Evolutionary conservation across 192 early-diverging fungal genomes (phyloP), one percentile per base, ranked within the genome.

Genomic region (Linnemannia zychae): DNA sequence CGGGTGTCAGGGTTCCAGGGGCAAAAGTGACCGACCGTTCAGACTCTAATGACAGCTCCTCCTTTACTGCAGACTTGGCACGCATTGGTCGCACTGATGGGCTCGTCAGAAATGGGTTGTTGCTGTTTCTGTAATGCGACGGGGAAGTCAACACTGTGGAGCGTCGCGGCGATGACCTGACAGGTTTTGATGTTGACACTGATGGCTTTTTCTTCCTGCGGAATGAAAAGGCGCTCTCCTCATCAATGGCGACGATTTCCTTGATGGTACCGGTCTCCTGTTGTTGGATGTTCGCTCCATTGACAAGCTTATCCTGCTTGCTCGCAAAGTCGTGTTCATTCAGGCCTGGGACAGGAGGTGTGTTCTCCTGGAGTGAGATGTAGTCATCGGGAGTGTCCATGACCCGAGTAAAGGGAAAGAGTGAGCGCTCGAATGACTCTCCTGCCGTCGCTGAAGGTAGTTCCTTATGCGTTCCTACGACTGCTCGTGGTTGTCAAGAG

Each of bases 161-260:
- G 13, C 36, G 50, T 0, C 20, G 33, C 7, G 47, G 60, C 22
- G 74, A 65, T 77, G 48, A 48, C 40, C 18, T 36, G 49, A 40
- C 15, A 6, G 46, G 40, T 46, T 17, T 28, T 3, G 69, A 46
- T 47, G 69, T 2, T 24, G 20, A 3, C 16, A 15, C 12, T 33
- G n/a, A 38, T 4, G 67, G 1, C 28, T 36, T 44, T 38, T 57
- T 60, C 40, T 72, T 77, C 38, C 46, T 78, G 16, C 77, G 57
- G 60, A 78, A 78, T 9, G 77, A 78, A 28, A 78, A 78, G 4
- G 49, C 53, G n/a, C 28, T 34, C 28, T 71, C 70, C 16, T 78
- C 77, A 37, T 78, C 70, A n/a, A 72, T 31, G 57, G 57, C 9
- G 7, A 63, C 28, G 3, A 33, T 31, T 3, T 63, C 57, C 7